Evolutionary conservation across 441 rosid genomes (phyloP), one percentile per base, ranked within the genome.

Genomic region (Bocquillonia castaneifolia): DNA sequence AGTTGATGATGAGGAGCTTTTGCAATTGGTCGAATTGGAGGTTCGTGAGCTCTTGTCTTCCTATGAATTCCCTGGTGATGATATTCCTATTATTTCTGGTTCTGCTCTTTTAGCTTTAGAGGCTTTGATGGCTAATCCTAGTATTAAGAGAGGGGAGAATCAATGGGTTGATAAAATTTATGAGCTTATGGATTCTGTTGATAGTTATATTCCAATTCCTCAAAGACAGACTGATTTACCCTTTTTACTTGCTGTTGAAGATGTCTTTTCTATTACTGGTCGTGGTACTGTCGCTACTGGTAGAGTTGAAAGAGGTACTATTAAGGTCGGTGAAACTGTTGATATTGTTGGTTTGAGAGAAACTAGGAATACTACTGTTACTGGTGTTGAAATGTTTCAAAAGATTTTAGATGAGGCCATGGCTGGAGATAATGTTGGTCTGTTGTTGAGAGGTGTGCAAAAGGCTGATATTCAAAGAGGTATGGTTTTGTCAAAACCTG

Each of bases 231-330:
- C 88, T 7, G 99, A 95, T 36, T 82, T 92, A 28, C 98, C 99
- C 0, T 94, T 94, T 74, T 76, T 94, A 81, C 86, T 94, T 70
- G 98, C 97, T 47, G 58, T 94, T 70, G 99, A 92, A 64, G 98
- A 92, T 74, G 98, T 94, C 42, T 92, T 94, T 74, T 90, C 99
- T 0, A 92, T 94, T 68, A 90, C 97, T 0, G 98, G 98, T 50
- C 97, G 97, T 80, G 99, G 99, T 20, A 94, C 98, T 0, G 99
- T 92, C 15, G 97, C 97, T 60, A 94, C 98, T 0, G 98, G 97
- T 36, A 85, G 92, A 72, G 86, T 94, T 9, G 98, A 92, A 84
- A 88, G 98, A 77, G 97, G 98, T 14, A 86, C 83, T 0, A 25
- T 88, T 36, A 90, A 66, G 83, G 85, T 86, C 22, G 97, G 97